Evolutionary conservation across 2,329 filamentous ascomycete species (phyloP), one percentile per base, ranked within the genome.

Genomic region (Ascochyta koolunga): DNA sequence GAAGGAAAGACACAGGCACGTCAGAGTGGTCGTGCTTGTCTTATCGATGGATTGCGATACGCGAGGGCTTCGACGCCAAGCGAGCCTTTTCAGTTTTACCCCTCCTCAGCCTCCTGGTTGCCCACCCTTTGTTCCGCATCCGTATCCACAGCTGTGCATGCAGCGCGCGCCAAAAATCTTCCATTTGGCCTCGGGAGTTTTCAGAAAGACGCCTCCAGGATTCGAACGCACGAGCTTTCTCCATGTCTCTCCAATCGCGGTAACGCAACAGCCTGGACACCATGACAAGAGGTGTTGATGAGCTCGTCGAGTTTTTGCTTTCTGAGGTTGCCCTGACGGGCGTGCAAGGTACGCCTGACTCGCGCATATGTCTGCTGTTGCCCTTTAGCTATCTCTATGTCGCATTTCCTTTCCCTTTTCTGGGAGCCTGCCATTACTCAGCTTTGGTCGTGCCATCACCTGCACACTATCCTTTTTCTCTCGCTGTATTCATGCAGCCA

Each of bases 261-360:
- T 44, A 37, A 19, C 5, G 59, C 60, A 60, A 56, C 46, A 62
- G 52, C 51, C 24, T 54, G 50, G 51, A 32, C 31, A 60, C 31
- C n/a, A 73, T 73, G 70, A 62, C 68, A 58, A 60, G 61, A 54
- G 81, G 80, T 49, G 75, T 85, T 55, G 83, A 85, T 66, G 78
- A 81, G 43, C 72, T 88, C 60, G 78, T 87, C 57, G 79, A 86
- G 66, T 82, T 79, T 71, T 66, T 87, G 50, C 75, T 87, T 41
- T 79, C 81, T 55, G 81, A 85, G 70, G 80, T 87, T 68, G 84
- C 84, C 21, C 77, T 86, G 40, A 80, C 79, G 60, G 84, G 84
- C 59, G 78, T 78, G 46, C 76, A 80, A 78, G 85, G 85, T 86
- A 76, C 65, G 82, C 77, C 47, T 48, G 38, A 56, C 50, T 60